Conservation (phyloP, 805 yeast species). For the Yarrowia bubula region DNA sequence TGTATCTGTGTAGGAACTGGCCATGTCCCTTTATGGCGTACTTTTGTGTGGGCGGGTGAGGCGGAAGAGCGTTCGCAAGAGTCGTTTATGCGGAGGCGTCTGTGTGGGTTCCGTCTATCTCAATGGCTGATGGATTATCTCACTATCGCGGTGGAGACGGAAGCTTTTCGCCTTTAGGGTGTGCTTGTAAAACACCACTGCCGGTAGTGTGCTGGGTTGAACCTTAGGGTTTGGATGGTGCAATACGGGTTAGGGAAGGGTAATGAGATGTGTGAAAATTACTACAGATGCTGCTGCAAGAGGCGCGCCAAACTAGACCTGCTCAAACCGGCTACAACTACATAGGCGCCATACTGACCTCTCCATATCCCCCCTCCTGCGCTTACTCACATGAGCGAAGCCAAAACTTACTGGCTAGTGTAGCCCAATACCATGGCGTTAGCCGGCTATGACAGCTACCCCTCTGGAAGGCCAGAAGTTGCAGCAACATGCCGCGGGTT, state of each 20-base stretch:
- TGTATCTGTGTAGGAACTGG: slow-evolving; percentile 21
- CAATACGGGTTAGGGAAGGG: slow-evolving; percentile 19
- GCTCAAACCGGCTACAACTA: background rate
- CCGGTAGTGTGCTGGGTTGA: background rate
- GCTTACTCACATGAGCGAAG: slow-evolving; percentile 26
- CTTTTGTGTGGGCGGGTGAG: background rate
- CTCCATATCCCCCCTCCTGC: background rate
- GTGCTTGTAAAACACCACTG: background rate
- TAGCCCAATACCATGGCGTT: background rate
- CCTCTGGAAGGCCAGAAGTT: background rate
- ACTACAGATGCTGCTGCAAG: no score
- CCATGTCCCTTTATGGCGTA: slow-evolving; percentile 22
- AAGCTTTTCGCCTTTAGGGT: slow-evolving; percentile 26
- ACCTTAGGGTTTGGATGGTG: slow-evolving; percentile 17
- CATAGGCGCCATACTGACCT: no score
- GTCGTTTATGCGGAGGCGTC: no score
- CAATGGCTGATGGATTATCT: slow-evolving; percentile 1
- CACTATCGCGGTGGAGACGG: slow-evolving; percentile 26
- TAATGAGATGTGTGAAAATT: no score
- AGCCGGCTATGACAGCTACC: slow-evolving; percentile 11
- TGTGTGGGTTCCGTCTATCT: no score
- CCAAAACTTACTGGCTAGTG: slow-evolving; percentile 11
- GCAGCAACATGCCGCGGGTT: no score
- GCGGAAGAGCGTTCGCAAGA: no score
- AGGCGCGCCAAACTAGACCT: background rate